Evolutionary conservation across 345 rosid genomes (phyloP).

Genomic region (Brassica carinata): DNA sequence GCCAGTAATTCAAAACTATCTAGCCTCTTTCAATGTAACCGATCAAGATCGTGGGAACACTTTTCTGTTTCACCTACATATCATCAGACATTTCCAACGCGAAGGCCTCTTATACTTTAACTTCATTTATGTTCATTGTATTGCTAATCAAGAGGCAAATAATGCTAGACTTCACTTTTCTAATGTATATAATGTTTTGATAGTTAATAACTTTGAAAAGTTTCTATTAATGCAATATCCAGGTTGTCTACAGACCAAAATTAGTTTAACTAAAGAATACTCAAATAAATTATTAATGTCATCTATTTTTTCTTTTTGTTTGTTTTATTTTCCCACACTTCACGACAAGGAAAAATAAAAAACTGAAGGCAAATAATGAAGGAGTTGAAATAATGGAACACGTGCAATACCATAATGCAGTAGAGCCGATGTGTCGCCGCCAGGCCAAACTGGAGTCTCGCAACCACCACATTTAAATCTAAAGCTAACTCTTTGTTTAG

Average conservation of each 20-base stretch:
- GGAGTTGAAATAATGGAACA: constrained; percentile 40
- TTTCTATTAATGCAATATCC: constrained; percentile 11
- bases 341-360: constrained; percentile 27
- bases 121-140: background rate
- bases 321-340: background rate
- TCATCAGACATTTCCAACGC: background rate
- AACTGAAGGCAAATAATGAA: constrained; percentile 32
- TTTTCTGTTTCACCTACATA: background rate
- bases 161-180: background rate
- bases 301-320: background rate
- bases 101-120: background rate
- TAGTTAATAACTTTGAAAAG: background rate
- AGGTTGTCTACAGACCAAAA: constrained; percentile 18
- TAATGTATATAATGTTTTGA: background rate
- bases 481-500: constrained; percentile 29
- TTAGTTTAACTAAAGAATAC: background rate
- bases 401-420: constrained; percentile 41
- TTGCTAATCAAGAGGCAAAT: background rate
- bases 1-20: background rate
- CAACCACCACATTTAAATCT: constrained; percentile 37
- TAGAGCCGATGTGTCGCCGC: constrained; percentile 43
- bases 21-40: background rate
- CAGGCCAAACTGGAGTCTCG: constrained; percentile 38
- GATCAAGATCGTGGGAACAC: background rate
- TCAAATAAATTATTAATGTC: constrained; percentile 3